Evolutionary conservation across 768 basidiomycete genomes (phyloP), one percentile per base, ranked within the genome.

Genomic region (Lactifluus pinguis): DNA sequence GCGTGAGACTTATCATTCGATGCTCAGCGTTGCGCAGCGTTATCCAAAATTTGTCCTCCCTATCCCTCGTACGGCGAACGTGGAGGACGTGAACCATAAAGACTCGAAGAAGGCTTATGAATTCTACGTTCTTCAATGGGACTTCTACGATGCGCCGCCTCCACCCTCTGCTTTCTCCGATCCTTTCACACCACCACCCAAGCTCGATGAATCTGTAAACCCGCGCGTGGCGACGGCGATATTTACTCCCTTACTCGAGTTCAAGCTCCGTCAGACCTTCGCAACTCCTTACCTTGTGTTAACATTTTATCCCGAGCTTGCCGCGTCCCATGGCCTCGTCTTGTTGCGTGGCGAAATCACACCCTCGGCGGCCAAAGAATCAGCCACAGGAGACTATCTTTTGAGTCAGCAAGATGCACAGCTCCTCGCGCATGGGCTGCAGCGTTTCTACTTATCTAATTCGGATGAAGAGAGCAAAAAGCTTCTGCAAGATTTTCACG

Each of bases 231-330:
- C 93, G 6, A 94, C 93, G 0, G 79, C 95, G 55, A 78, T 98
- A 39, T 95, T 95, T 76, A 94, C 97, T 0, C 90, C 95, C 2
- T 78, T 98, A 47, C 86, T 89, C 66, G 95, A 98, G 74, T 99
- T 92, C 81, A 95, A 97, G 72, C 73, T 84, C 59, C 85, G 88
- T 44, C 80, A 80, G 55, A 79, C 86, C 17, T 98, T 87, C 71
- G 89, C 97, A 7, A 94, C 92, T 5, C 95, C 95, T 1, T 90
- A 92, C 69, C 79, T 99, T 29, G 88, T 89, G 25, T 68, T 98
- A 42, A 98, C 95, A 4, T 84, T 91, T 72, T 98, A 98, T 73
- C 87, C 95, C 53, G 95, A 98, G 68, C 75, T 99, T 6, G 83
- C 85, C 1, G 72, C 79, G 30, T 84, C 88, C 4, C 92, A 98